A percentile compares a stretch with the other conserved stretches of the same genome.
Evolutionary conservation across 768 basidiomycete species (phyloP).

Genomic region (Pisolithus marmoratus): DNA sequence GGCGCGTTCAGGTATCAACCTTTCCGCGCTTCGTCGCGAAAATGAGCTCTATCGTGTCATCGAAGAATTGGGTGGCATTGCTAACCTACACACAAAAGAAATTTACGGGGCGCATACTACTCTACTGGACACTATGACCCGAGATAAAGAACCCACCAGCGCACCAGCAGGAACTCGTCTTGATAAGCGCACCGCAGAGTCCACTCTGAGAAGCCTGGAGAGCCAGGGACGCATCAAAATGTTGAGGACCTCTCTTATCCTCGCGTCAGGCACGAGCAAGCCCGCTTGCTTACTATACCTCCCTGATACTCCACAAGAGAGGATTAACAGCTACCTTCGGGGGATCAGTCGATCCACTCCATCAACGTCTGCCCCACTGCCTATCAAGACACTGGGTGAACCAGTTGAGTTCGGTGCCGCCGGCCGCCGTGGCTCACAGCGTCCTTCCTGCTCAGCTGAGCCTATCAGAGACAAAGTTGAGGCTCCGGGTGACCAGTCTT

Average conservation of each 20-base stretch:
- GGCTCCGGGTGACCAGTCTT: conserved; percentile 20
- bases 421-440: conserved; percentile 21
- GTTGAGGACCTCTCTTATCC: conserved; percentile 58
- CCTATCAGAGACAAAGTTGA: conserved; percentile 37
- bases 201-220: conserved; percentile 58
- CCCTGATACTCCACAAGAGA: conserved; percentile 47
- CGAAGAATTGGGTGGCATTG: conserved; percentile 60
- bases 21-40: conserved; percentile 75
- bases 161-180: conserved; percentile 60
- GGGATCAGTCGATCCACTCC: conserved; percentile 39
- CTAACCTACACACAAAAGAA: conserved; percentile 61
- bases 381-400: conserved; percentile 48
- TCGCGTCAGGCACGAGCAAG: conserved; percentile 52
- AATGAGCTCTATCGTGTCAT: conserved; percentile 70
- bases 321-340: conserved; percentile 53
- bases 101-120: conserved; percentile 62
- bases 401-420: conserved; percentile 50
- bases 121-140: conserved; percentile 51
- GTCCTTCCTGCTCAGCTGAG: conserved; percentile 25
- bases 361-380: conserved; percentile 25
- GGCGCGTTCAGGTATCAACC: conserved; percentile 47
- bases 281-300: conserved; percentile 62
- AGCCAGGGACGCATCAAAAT: conserved; percentile 62
- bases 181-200: conserved; percentile 67
- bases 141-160: conserved; percentile 64